phyloP scores from a whole-genome alignment of 78 protist species.

The Cavenderia fasciculata region DNA sequence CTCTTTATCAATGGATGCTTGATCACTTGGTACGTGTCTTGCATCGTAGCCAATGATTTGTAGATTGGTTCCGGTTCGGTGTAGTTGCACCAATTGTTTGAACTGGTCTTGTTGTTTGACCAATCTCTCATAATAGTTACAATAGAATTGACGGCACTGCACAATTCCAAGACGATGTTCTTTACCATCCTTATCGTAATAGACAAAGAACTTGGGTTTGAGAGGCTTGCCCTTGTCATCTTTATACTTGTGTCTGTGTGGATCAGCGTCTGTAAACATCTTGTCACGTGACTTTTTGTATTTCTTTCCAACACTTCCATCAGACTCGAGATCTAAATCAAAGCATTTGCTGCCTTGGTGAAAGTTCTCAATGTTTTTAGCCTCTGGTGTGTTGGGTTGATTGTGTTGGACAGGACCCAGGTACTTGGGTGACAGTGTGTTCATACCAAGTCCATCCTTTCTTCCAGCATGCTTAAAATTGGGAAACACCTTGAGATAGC shows the following conservation, averaged over 20 bases:
- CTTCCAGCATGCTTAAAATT: constrained; percentile 37
- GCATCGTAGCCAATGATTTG: constrained; percentile 57
- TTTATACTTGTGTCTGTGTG: constrained; percentile 33
- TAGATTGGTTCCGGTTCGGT: constrained; percentile 8
- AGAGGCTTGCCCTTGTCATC: background rate
- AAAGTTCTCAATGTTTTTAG: constrained; percentile 45
- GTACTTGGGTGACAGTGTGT: constrained; percentile 38
- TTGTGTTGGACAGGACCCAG: constrained; percentile 8
- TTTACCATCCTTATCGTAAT: background rate
- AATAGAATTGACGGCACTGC: constrained; percentile 39
- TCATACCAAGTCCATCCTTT: constrained; percentile 45
- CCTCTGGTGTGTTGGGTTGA: constrained; percentile 22
- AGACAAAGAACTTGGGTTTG: constrained; percentile 20
- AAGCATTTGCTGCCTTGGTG: constrained; percentile 59
- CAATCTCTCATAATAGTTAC: constrained; percentile 37
- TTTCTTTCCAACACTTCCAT: background rate
- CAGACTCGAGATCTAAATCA: background rate
- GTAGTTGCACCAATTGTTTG: background rate
- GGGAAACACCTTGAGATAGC: constrained; percentile 28
- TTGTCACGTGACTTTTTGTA: background rate
- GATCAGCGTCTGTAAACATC: background rate
- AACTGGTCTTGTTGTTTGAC: background rate
- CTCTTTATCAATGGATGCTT: background rate
- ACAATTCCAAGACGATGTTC: background rate
- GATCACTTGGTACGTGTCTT: background rate